These are phyloP conservation scores for Flaveria bidentis DNA, from an alignment of 129 eudicot genomes.

Conservation along the genomic window DNA sequence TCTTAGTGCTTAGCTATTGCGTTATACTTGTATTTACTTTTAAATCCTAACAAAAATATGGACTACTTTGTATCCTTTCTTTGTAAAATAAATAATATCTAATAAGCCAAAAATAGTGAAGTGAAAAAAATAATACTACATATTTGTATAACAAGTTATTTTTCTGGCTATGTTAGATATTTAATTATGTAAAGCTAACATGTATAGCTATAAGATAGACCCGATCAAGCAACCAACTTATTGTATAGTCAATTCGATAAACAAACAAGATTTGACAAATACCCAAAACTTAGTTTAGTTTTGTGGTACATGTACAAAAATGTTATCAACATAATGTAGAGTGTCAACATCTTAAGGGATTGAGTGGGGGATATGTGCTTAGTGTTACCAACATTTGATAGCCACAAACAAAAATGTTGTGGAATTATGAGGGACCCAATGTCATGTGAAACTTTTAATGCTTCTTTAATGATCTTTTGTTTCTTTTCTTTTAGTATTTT, in stretches of 20 bases:
- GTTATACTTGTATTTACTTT: background rate
- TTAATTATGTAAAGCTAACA: background rate
- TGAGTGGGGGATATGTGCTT: conserved; percentile 21
- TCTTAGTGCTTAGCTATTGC: background rate
- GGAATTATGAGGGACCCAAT: conserved; percentile 28
- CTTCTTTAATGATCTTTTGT: conserved; percentile 11
- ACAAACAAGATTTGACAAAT: conserved; percentile 7
- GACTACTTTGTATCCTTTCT: background rate
- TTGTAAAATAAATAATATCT: background rate
- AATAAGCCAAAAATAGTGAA: background rate
- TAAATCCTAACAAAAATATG: background rate
- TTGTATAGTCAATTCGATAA: background rate
- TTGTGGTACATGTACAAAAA: background rate
- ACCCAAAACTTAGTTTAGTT: conserved; percentile 1
- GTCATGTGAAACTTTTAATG: conserved; percentile 29
- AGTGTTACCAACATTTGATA: conserved; percentile 16
- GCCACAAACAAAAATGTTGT: conserved; percentile 17
- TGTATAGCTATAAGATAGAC: background rate
- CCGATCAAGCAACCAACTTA: background rate
- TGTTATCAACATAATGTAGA: conserved; percentile 1
- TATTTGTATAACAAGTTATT: too few relatives aligned
- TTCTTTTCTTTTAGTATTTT: background rate
- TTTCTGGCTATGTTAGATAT: too few relatives aligned
- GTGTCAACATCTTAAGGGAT: conserved; percentile 12
- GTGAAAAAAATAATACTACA: background rate